Percentiles rank a stretch among this genome's conserved stretches.
Conservation (phyloP, 768 basidiomycete genomes). For the Termitomyces sp. region DNA sequence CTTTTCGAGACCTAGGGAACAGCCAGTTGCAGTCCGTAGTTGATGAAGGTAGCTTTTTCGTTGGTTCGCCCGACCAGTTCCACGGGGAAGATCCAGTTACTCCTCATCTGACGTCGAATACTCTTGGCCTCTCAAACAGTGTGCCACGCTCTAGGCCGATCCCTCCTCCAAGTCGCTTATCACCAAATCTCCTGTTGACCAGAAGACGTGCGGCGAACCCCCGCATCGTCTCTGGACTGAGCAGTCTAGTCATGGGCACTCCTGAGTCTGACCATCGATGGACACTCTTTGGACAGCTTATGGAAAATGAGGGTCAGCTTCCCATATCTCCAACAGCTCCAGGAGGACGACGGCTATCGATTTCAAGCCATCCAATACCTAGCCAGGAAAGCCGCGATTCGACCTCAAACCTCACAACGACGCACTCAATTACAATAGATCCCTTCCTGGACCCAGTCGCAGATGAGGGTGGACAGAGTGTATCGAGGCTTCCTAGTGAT, state of each 20-base stretch:
- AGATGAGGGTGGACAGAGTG: conserved; percentile 1
- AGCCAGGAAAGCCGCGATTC: not conserved
- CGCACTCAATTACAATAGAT: conserved; percentile 5
- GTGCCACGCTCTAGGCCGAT: conserved; percentile 14
- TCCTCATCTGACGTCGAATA: conserved; percentile 1
- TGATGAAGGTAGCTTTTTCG: conserved; percentile 3
- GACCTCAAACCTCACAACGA: not conserved
- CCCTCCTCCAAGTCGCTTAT: conserved; percentile 15
- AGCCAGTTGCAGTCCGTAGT: not conserved
- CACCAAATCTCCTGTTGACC: conserved; percentile 16
- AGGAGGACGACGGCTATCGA: conserved; percentile 9
- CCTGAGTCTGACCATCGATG: conserved; percentile 39
- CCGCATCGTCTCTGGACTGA: conserved; percentile 13
- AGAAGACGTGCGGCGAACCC: conserved; percentile 11
- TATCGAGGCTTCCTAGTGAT: not conserved
- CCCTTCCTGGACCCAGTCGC: conserved; percentile 11
- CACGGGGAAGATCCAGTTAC: conserved; percentile 4
- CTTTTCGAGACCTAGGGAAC: not conserved
- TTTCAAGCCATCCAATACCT: not conserved
- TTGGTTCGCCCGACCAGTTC: conserved; percentile 25
- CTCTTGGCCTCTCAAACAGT: conserved; percentile 1
- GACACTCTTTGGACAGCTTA: conserved; percentile 67
- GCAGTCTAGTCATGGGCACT: conserved; percentile 7
- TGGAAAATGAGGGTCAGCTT: conserved; percentile 60
- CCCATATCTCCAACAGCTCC: conserved; percentile 14